Percentiles rank a stretch among this genome's conserved stretches.
Evolutionary conservation across 2,329 filamentous ascomycete genomes (phyloP).

Genomic region (Monilinia fructigena): DNA sequence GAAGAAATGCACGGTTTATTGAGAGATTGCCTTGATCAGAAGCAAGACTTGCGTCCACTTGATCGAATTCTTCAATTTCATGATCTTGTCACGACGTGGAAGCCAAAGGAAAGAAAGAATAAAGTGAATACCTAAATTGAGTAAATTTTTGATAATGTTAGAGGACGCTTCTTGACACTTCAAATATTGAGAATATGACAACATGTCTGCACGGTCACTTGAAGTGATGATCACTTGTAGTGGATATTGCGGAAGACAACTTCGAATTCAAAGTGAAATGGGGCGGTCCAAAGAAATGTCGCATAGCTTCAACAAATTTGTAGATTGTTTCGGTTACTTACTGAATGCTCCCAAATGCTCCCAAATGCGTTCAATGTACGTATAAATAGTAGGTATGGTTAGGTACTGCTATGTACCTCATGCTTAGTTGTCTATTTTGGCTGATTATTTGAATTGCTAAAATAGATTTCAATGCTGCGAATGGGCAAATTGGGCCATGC

Average conservation of each 20-base stretch:
- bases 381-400: not conserved
- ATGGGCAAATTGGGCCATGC: not conserved
- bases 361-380: not conserved
- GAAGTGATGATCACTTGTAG: not conserved
- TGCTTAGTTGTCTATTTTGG: not conserved
- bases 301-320: not conserved
- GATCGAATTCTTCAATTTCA: not conserved
- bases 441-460: not conserved
- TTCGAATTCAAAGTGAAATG: not conserved
- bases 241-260: not conserved
- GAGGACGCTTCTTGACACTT: not conserved
- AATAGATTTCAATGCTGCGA: not conserved
- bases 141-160: not conserved
- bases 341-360: not conserved
- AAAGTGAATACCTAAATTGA: not conserved
- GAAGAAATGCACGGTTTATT: not conserved
- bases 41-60: not conserved
- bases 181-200: not conserved
- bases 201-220: not conserved
- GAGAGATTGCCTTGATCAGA: not conserved
- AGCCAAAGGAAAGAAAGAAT: not conserved
- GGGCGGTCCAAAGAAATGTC: not conserved
- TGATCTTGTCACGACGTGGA: not conserved
- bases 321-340: not conserved
- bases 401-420: not conserved